Evolutionary conservation across 306 rosid species (phyloP).

Genomic region (Hippophae tibetana): DNA sequence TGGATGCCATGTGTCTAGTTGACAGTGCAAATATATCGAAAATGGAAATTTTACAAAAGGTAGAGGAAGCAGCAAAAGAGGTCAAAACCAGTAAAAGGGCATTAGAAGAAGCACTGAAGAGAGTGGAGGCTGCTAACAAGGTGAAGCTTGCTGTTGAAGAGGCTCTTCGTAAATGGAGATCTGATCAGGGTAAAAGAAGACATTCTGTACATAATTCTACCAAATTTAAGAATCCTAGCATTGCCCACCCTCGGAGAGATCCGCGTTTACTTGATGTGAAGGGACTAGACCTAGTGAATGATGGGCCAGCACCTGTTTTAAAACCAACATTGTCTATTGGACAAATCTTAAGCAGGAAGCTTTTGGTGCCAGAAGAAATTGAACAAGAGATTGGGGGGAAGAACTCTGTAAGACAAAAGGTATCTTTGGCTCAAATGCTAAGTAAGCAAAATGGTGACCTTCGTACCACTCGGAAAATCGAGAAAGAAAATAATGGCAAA

Average conservation of each 20-base stretch:
- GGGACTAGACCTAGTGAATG: conserved; percentile 34
- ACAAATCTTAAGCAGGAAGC: conserved; percentile 75
- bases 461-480: conserved; percentile 28
- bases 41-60: conserved; percentile 49
- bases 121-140: conserved; percentile 77
- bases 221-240: conserved; percentile 59
- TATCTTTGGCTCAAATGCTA: conserved; percentile 87
- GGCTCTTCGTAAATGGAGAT: conserved; percentile 79
- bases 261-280: conserved; percentile 41
- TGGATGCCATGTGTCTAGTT: conserved; percentile 59
- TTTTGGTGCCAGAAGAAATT: conserved; percentile 49
- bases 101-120: conserved; percentile 70
- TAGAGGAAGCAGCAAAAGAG: conserved; percentile 76
- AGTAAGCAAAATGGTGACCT: conserved; percentile 50
- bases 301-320: conserved; percentile 38
- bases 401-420: conserved; percentile 47
- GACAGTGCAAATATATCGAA: conserved; percentile 64
- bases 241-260: conserved; percentile 37
- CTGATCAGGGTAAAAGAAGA: conserved; percentile 47
- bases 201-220: conserved; percentile 37
- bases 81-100: conserved; percentile 58
- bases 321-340: conserved; percentile 76
- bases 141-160: conserved; percentile 79
- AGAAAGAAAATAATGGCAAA: conserved; percentile 47
- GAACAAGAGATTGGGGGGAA: conserved; percentile 33